Percentiles rank a stretch among this genome's conserved stretches.
Evolutionary conservation across 192 early-diverging fungal genomes (phyloP).

Genomic region (Entomortierella lignicola): DNA sequence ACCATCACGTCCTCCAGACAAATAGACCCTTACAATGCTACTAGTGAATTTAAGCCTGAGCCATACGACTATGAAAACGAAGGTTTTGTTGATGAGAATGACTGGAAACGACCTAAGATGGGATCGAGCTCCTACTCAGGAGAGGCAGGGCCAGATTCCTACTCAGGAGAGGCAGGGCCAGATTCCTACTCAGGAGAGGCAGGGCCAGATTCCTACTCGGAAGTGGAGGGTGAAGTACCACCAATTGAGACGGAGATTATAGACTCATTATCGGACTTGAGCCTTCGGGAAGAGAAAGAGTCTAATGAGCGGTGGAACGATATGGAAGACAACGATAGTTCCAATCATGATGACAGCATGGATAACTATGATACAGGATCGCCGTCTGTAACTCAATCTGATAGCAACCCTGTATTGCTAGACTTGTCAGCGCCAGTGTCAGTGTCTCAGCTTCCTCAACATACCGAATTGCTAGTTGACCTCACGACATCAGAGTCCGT

Average conservation of each 20-base stretch:
- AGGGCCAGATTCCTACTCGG: neutral
- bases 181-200: neutral
- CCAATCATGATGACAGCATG: neutral
- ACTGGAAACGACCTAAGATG: constrained; percentile 7
- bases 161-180: neutral
- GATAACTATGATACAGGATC: neutral
- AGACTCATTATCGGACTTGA: neutral
- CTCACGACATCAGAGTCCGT: no score
- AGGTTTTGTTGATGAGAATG: constrained; percentile 22
- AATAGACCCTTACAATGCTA: neutral
- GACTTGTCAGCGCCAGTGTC: no score
- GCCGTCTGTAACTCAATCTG: no score
- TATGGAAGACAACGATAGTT: neutral
- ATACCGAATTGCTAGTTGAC: neutral
- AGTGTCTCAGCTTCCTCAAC: no score
- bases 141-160: neutral
- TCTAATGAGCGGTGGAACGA: neutral
- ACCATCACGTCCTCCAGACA: neutral
- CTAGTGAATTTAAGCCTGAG: neutral
- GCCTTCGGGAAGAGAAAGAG: neutral
- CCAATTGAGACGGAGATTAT: neutral
- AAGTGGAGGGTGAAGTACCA: neutral
- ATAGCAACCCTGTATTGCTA: no score
- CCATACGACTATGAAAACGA: constrained; percentile 9
- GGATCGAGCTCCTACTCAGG: neutral